Evolutionary conservation across 2,329 filamentous ascomycete genomes (phyloP).

Genomic region (Ceratocystiopsis sp.): DNA sequence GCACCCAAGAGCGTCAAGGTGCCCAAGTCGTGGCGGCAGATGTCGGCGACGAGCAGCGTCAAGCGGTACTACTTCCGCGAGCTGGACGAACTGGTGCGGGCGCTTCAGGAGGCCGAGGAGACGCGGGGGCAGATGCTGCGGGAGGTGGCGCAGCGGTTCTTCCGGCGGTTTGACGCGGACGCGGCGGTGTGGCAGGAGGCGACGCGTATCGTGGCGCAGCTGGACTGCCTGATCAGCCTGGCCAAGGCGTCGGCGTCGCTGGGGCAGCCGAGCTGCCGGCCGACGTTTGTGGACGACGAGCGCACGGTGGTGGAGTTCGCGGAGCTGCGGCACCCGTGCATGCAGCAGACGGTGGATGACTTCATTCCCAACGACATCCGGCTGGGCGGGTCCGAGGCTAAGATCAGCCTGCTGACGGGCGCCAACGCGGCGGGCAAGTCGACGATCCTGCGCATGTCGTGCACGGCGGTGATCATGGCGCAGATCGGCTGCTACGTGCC

Average conservation of each 20-base stretch:
- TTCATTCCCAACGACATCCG: conserved; percentile 94
- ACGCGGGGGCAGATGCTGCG: conserved; percentile 82
- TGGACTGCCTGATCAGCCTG: conserved; percentile 88
- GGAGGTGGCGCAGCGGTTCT: conserved; percentile 71
- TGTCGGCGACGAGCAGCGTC: conserved; percentile 80
- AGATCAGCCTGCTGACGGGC: conserved; percentile 82
- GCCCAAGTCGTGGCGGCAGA: conserved; percentile 80
- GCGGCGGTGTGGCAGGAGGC: conserved; percentile 75
- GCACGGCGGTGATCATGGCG: conserved; percentile 90
- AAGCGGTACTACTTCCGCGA: conserved; percentile 91
- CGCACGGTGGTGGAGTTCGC: conserved; percentile 81
- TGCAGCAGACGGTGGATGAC: conserved; percentile 73
- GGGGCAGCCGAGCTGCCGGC: conserved; percentile 76
- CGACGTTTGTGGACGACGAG: conserved; percentile 70
- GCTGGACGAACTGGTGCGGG: conserved; percentile 63
- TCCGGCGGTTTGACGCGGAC: conserved; percentile 71
- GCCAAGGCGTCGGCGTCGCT: conserved; percentile 74
- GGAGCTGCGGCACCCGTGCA: conserved; percentile 88
- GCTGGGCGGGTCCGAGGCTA: conserved; percentile 63
- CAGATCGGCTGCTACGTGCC: conserved; percentile 91
- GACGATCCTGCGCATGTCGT: conserved; percentile 91
- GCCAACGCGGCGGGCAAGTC: conserved; percentile 97
- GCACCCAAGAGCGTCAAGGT: conserved; percentile 73
- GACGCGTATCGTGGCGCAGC: conserved; percentile 77
- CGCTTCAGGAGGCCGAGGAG: conserved; percentile 86